Evolutionary conservation across 202 grass and related monocot genomes (phyloP).

Genomic region (Thinopyrum obtusiflorum): DNA sequence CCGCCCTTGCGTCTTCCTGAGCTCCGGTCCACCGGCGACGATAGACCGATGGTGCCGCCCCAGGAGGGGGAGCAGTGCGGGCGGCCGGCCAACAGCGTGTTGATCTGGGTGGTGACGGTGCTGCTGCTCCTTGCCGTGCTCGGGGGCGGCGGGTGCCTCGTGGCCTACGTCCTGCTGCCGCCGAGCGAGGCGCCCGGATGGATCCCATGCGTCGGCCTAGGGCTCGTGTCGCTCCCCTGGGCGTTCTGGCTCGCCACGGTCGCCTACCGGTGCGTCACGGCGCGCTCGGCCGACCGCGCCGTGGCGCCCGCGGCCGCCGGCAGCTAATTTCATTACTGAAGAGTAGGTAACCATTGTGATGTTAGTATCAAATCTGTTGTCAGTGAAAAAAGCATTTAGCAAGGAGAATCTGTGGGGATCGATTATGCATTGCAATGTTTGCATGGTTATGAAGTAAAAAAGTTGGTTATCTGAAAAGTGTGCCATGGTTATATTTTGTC

Average conservation of each 20-base stretch:
- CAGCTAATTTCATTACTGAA: not conserved
- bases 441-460: not conserved
- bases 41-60: not conserved
- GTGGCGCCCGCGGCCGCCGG: constrained; percentile 20
- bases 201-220: constrained; percentile 45
- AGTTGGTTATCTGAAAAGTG: not conserved
- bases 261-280: constrained; percentile 32
- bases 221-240: constrained; percentile 58
- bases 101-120: constrained; percentile 45
- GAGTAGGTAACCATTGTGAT: not conserved
- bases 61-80: constrained; percentile 28
- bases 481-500: not conserved
- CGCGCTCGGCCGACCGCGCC: not conserved
- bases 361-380: not conserved
- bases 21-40: not conserved
- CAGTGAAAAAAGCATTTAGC: not conserved
- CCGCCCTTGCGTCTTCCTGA: not conserved
- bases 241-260: constrained; percentile 58
- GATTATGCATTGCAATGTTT: not conserved
- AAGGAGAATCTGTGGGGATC: not conserved
- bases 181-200: constrained; percentile 33
- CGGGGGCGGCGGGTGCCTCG: constrained; percentile 51
- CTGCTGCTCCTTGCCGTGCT: constrained; percentile 52
- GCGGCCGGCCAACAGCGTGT: not conserved
- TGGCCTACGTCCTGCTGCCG: constrained; percentile 51